Conservation (phyloP, 1,284 basidiomycete genomes). For the Tilletia walkeri region DNA sequence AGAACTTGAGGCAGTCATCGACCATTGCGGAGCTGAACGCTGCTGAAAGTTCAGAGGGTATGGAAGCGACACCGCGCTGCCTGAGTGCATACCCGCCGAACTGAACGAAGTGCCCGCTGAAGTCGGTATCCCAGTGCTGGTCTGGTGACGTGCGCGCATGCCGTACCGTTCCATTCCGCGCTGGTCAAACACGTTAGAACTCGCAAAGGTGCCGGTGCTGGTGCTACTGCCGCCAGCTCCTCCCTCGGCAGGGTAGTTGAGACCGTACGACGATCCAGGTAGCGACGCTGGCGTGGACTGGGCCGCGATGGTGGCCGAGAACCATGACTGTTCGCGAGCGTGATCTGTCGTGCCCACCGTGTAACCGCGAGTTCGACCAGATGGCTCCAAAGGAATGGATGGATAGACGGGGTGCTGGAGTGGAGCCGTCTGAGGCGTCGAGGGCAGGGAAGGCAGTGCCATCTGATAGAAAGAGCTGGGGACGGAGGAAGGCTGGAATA, state of each 20-base stretch:
- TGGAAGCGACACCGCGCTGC: too few species aligned
- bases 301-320: background rate
- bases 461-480: conserved; percentile 5
- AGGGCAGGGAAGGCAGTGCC: background rate
- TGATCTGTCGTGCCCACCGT: background rate
- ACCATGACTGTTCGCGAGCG: background rate
- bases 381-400: background rate
- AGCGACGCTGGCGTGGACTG: background rate
- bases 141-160: conserved; percentile 1
- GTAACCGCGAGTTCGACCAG: background rate
- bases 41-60: background rate
- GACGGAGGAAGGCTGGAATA: background rate
- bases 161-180: background rate
- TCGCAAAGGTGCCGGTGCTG: background rate
- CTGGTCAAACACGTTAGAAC: background rate
- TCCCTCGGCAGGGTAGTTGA: background rate
- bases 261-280: background rate
- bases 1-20: background rate
- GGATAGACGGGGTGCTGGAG: background rate
- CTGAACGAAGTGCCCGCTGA: background rate
- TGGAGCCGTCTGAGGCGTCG: conserved; percentile 1
- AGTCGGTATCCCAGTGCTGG: background rate
- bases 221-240: too few species aligned
- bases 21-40: conserved; percentile 2
- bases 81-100: background rate